Evolutionary conservation across 225 moss, liverwort and hornwort species (phyloP).

Genomic region (Marchantia paleacea): DNA sequence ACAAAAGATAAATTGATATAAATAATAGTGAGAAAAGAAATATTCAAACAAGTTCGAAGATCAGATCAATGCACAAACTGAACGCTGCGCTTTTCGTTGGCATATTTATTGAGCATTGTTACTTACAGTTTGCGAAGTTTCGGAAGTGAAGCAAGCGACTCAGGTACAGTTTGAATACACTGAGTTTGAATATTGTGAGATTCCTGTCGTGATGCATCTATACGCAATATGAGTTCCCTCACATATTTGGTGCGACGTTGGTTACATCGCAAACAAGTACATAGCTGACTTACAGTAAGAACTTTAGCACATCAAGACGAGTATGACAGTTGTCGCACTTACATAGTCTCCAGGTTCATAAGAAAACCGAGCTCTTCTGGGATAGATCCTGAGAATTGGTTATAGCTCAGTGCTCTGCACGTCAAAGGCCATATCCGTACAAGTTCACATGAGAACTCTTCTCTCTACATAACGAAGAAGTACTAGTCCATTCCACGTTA

Average conservation of each 20-base stretch:
- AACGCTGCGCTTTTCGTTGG: no score
- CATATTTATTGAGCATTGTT: no score
- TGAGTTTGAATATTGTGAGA: constrained; percentile 11
- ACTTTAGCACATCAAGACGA: not conserved
- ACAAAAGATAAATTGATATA: no score
- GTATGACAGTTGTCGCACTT: not conserved
- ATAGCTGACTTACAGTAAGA: not conserved
- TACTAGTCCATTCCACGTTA: no score
- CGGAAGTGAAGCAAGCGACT: not conserved
- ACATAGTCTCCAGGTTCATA: not conserved
- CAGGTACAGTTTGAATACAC: constrained; percentile 3
- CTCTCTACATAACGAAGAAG: no score
- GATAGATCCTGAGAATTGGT: not conserved
- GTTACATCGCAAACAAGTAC: no score
- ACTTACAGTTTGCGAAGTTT: not conserved
- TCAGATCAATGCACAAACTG: no score
- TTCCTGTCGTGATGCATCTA: not conserved
- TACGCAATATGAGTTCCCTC: no score
- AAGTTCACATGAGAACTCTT: no score
- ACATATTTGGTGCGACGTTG: no score
- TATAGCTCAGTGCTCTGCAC: constrained; percentile 5
- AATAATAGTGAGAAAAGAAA: no score
- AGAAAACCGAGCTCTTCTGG: constrained; percentile 2
- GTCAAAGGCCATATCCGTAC: not conserved
- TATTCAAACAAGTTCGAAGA: no score